Conservation (phyloP, 139 green algal species). For the Chlorella vulgaris region DNA sequence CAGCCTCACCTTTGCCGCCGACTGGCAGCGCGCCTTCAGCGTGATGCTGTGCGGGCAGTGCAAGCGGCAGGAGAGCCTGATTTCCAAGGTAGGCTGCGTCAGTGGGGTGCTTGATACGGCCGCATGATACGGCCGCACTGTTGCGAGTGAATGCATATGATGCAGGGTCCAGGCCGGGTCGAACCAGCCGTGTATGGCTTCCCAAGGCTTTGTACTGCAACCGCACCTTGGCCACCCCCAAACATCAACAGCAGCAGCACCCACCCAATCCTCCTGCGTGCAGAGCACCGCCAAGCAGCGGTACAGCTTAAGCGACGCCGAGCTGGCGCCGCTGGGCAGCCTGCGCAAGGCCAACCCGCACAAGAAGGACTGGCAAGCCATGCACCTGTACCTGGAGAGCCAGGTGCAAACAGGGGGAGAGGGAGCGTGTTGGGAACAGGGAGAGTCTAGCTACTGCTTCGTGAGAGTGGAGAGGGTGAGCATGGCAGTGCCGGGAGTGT, state of each 20-base stretch:
- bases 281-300: conserved; percentile 58
- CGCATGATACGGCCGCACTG: too few species aligned
- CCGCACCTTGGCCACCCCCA: neutral
- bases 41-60: conserved; percentile 60
- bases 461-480: neutral
- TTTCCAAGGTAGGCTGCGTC: conserved; percentile 54
- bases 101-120: neutral
- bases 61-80: conserved; percentile 53
- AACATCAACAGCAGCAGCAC: neutral
- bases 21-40: conserved; percentile 56
- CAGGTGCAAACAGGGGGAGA: conserved; percentile 45
- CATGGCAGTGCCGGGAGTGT: too few species aligned
- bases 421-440: neutral
- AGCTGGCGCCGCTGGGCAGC: conserved; percentile 64
- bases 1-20: conserved; percentile 49
- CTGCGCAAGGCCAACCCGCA: conserved; percentile 68
- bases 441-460: too few species aligned
- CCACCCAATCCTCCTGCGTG: neutral
- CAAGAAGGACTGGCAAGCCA: conserved; percentile 65
- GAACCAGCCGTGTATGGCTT: too few species aligned
- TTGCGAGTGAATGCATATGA: too few species aligned
- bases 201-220: too few species aligned
- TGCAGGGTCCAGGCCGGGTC: too few species aligned
- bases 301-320: conserved; percentile 62
- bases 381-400: conserved; percentile 71